Base-by-base conservation (phyloP, 1,284 basidiomycete genomes). In the Ganoderma leucocontextum region DNA sequence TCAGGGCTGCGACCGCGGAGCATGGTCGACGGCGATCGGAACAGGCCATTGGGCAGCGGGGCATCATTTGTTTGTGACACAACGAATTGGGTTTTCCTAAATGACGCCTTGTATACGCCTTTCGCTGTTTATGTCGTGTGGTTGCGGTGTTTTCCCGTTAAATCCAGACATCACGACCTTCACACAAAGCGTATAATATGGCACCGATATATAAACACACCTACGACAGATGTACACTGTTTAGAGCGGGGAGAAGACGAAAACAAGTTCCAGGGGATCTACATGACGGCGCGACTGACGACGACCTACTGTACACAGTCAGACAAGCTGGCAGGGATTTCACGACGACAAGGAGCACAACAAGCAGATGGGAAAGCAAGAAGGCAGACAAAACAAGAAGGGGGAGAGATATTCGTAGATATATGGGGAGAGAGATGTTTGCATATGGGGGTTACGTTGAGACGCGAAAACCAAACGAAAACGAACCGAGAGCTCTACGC, bases 331-430 rank as follows among this genome's bases (percentile, higher is more conserved):
- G 29, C 41, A 60, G 47, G 42, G 38, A 57, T 42, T 62, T 66
- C 59, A 66, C 60, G 44, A 66, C 64, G 64, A 66, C 38, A 62
- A 38, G 22, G 58, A 22, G 59, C 64, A 66, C 59, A 61, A 66
- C 64, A 66, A 15, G 39, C 17, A 17, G 39, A 66, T 60, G 60
- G 59, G 64, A 66, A 62, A 66, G 64, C 64, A 66, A 55, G 29
- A 52, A 61, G 42, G 47, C 65, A 47, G 49, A 47, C 47, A 41
- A 25, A 59, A 52, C 47, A 49, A 49, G 22, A 49, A 57, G 5
- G 33, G 36, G n/a, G 10, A 25, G n/a, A 36, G 42, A 57, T 25
- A 58, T 58, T 39, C 58, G 60, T 61, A 61, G 64, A 36, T 25
- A 60, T n/a, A 41, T 60, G 1, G 22, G 10, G 22, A 5, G 22